These are phyloP conservation scores for Dactylella cylindrospora DNA, from an alignment of 2,329 filamentous ascomycete species.

Conservation along the genomic window DNA sequence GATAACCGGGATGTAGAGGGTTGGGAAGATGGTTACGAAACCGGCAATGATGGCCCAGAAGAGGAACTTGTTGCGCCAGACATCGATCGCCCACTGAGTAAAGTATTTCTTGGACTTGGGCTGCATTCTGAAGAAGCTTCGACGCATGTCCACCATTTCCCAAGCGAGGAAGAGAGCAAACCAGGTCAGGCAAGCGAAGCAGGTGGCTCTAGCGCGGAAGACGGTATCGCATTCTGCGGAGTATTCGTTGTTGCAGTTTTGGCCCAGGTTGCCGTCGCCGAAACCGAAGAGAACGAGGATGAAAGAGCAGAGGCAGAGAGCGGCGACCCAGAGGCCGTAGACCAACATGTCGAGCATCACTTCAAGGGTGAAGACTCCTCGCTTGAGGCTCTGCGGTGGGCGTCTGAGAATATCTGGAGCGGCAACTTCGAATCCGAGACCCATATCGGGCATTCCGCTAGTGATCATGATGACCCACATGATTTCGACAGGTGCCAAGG, in stretches of 20 bases:
- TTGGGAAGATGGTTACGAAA: constrained; percentile 63
- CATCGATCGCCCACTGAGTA: constrained; percentile 65
- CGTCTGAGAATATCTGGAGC: constrained; percentile 75
- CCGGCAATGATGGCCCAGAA: constrained; percentile 66
- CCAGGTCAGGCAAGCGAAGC: constrained; percentile 74
- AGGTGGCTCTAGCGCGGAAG: constrained; percentile 71
- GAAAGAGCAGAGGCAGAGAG: constrained; percentile 66
- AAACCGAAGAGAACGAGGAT: constrained; percentile 65
- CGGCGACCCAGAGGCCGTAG: constrained; percentile 76
- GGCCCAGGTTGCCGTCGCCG: constrained; percentile 59
- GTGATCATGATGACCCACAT: constrained; percentile 95
- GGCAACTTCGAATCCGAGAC: constrained; percentile 76
- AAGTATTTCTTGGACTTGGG: constrained; percentile 63
- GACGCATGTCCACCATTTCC: constrained; percentile 65
- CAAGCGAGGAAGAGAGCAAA: constrained; percentile 74
- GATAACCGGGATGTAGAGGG: constrained; percentile 68
- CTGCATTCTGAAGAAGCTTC: constrained; percentile 74
- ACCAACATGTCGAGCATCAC: constrained; percentile 77
- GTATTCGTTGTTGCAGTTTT: constrained; percentile 64
- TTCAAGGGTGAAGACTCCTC: constrained; percentile 75
- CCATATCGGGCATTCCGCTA: constrained; percentile 78
- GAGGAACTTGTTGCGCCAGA: constrained; percentile 69
- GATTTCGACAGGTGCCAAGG: constrained; percentile 80
- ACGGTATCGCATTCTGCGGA: constrained; percentile 62
- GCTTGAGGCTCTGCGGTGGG: constrained; percentile 70